Evolutionary conservation across 805 yeast species (phyloP), one percentile per base, ranked within the genome.

Genomic region (Hanseniaspora pseudoguilliermondii): DNA sequence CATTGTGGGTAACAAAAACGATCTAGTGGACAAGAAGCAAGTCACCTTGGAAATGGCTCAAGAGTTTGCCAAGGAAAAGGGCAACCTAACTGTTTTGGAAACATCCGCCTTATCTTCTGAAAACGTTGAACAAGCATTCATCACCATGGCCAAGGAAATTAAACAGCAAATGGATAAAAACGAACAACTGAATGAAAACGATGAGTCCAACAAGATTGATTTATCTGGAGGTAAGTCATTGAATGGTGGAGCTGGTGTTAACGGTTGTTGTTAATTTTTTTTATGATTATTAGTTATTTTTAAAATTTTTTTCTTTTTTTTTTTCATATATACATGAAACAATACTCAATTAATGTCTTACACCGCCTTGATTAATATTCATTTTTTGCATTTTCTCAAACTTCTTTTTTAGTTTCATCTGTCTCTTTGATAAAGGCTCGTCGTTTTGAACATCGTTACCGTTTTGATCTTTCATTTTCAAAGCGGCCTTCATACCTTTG

Each of bases 111-210:
- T 89, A 70, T 86, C 86, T 65, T 85, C 96, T 38, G 88, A 96
- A 57, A 93, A 93, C 68, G 98, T 93, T 63, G 98, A 93, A 71
- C 96, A 93, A 72, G 97, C 97, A 13, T 93, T 93, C 75, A 82
- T 87, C 77, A 89, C 96, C 62, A 93, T 93, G 98, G 95, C 97
- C 11, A 85, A 95, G 71, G 97, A 93, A 71, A 93, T 93, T 69
- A 93, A 93, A 77, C 93, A 95, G 61, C 89, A 89, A 68, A 88
- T 93, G 87, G 83, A 91, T 43, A 83, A 75, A 78, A 66, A 79
- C 73, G 63, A 58, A 43, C 36, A 60, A 64, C 34, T 65, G 55
- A 62, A 67, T 35, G 59, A 61, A 44, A 65, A 64, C 62, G 78
- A 75, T 60, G 83, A 82, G 69, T 78, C 82, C 48, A 77, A 79